phyloP scores from a whole-genome alignment of 225 moss, liverwort and hornwort species.

The Rhytidiadelphus loreus region DNA sequence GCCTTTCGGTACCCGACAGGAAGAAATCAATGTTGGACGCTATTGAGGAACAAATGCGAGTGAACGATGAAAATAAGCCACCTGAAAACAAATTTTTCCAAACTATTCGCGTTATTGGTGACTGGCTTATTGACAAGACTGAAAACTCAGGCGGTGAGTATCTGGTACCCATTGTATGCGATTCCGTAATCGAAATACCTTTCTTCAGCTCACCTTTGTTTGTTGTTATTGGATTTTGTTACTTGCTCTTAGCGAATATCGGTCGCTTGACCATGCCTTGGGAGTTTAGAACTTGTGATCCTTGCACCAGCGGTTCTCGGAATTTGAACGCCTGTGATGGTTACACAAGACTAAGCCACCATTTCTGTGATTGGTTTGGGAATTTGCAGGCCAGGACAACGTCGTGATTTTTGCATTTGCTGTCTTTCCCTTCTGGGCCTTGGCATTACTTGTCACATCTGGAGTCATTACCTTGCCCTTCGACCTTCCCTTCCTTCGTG shows the following conservation, averaged over 20 bases:
- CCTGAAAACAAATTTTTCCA: constrained; percentile 18
- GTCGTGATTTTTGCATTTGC: constrained; percentile 23
- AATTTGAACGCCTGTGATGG: not conserved
- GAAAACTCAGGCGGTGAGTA: constrained; percentile 37
- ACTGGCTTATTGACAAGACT: constrained; percentile 44
- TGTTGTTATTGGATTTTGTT: not conserved
- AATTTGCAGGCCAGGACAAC: constrained; percentile 40
- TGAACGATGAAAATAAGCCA: constrained; percentile 3
- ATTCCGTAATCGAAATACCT: not conserved
- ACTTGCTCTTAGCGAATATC: not conserved
- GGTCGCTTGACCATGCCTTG: not conserved
- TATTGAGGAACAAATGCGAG: constrained; percentile 29
- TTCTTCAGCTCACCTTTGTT: not conserved
- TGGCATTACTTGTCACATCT: constrained; percentile 34
- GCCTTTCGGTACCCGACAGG: not conserved
- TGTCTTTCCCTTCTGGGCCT: constrained; percentile 24
- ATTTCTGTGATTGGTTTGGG: not conserved
- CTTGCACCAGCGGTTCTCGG: not conserved
- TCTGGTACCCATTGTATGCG: not conserved
- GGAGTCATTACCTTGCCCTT: constrained; percentile 31
- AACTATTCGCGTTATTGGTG: constrained; percentile 9
- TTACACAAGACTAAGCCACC: not conserved
- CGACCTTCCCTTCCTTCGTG: constrained; percentile 29
- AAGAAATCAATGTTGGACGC: constrained; percentile 16
- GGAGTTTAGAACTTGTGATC: not conserved